A percentile compares a stretch with the other conserved stretches of the same genome.
Evolutionary conservation across 2,329 filamentous ascomycete genomes (phyloP).

Genomic region (Tolypocladium ovalisporum): DNA sequence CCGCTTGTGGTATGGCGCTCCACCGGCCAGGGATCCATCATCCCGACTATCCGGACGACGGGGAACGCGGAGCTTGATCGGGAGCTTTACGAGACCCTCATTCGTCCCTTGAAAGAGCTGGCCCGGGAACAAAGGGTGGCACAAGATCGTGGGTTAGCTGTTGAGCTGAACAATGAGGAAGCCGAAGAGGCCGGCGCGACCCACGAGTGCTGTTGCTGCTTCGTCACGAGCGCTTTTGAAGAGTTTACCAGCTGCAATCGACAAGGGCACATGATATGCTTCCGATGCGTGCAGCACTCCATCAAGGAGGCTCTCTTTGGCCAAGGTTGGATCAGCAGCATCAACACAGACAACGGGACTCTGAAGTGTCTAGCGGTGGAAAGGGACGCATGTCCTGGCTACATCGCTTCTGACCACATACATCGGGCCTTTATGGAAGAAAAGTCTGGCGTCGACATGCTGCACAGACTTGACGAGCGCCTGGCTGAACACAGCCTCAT

Average conservation of each 20-base stretch:
- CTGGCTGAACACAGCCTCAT: slow-evolving; percentile 66
- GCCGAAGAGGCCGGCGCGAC: slow-evolving; percentile 45
- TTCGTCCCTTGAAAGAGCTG: slow-evolving; percentile 39
- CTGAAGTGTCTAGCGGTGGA: slow-evolving; percentile 75
- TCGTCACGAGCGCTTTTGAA: slow-evolving; percentile 59
- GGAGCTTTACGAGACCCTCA: slow-evolving; percentile 48
- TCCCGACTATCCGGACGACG: slow-evolving; percentile 54
- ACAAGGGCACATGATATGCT: slow-evolving; percentile 64
- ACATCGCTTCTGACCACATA: slow-evolving; percentile 58
- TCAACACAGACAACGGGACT: slow-evolving; percentile 61
- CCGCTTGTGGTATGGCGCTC: slow-evolving; percentile 52
- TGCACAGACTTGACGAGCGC: slow-evolving; percentile 67
- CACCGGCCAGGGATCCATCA: slow-evolving; percentile 40
- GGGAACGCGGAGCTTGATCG: slow-evolving; percentile 53
- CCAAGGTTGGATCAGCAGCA: slow-evolving; percentile 77
- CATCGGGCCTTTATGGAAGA: slow-evolving; percentile 60
- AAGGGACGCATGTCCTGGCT: slow-evolving; percentile 60
- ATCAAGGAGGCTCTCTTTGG: slow-evolving; percentile 85
- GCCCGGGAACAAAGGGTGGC: slow-evolving; percentile 32
- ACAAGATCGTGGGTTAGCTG: slow-evolving; percentile 41
- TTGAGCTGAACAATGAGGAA: slow-evolving; percentile 44
- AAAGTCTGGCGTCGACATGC: slow-evolving; percentile 58
- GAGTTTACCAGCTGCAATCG: slow-evolving; percentile 61
- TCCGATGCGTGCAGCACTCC: slow-evolving; percentile 71
- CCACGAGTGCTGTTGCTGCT: slow-evolving; percentile 73